Evolutionary conservation across 129 eudicot genomes (phyloP).

Genomic region (Heracleum sosnowskyi): DNA sequence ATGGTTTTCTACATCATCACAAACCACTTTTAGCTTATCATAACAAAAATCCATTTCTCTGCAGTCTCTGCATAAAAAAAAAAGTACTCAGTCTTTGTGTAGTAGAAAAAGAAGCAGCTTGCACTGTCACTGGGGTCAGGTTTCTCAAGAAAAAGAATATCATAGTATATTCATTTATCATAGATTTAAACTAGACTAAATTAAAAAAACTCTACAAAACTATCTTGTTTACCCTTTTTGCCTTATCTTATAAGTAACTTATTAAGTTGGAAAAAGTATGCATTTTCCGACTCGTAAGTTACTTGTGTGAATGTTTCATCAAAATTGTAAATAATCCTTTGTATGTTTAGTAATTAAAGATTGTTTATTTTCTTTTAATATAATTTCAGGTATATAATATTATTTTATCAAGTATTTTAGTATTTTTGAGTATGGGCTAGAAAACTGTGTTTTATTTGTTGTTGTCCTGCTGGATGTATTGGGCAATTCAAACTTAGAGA

Average conservation of each 20-base stretch:
- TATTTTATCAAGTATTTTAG: constrained; percentile 8
- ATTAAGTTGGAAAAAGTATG: too few species aligned
- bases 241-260: too few species aligned
- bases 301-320: neutral
- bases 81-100: constrained; percentile 29
- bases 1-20: constrained; percentile 15
- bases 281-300: too few species aligned
- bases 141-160: constrained; percentile 16
- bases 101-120: constrained; percentile 52
- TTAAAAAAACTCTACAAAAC: neutral
- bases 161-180: neutral
- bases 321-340: neutral
- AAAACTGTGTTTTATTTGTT: neutral
- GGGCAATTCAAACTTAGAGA: constrained; percentile 13
- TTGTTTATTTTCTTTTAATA: neutral
- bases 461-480: constrained; percentile 30
- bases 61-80: constrained; percentile 30
- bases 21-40: constrained; percentile 18
- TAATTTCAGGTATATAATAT: constrained; percentile 14
- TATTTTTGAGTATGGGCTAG: constrained; percentile 1
- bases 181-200: neutral
- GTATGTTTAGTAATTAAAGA: neutral
- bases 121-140: constrained; percentile 66
- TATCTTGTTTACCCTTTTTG: too few species aligned
- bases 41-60: constrained; percentile 19